Percentiles rank a stretch among this genome's conserved stretches.
These are phyloP conservation scores for Termitomyces sp. DNA, from an alignment of 768 basidiomycete species.

Conservation along the genomic window DNA sequence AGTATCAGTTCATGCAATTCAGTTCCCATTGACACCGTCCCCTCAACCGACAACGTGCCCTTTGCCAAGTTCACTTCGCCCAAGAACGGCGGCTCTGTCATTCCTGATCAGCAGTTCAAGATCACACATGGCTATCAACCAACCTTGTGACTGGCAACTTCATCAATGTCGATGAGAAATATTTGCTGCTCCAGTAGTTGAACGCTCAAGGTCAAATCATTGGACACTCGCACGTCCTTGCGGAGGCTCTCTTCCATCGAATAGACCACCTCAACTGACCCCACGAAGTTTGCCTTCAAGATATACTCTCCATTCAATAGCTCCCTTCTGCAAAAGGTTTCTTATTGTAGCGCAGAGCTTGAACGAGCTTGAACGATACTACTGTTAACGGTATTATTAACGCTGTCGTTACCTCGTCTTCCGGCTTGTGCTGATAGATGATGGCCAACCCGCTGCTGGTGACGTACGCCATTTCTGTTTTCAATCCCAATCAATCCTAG, in stretches of 20 bases:
- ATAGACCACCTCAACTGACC: slow-evolving; percentile 38
- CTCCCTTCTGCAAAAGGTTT: neutral
- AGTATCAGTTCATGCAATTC: slow-evolving; percentile 58
- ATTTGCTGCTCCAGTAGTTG: slow-evolving; percentile 49
- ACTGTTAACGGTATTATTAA: slow-evolving; percentile 44
- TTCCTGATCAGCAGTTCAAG: slow-evolving; percentile 38
- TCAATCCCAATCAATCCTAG: too few relatives aligned
- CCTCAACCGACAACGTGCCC: slow-evolving; percentile 36
- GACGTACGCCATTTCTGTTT: slow-evolving; percentile 6
- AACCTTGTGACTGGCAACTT: slow-evolving; percentile 43
- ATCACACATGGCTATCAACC: slow-evolving; percentile 37
- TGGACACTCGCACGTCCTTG: slow-evolving; percentile 50
- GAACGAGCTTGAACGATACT: slow-evolving; percentile 38
- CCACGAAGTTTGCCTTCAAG: slow-evolving; percentile 45
- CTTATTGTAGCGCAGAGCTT: slow-evolving; percentile 38
- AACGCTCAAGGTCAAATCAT: slow-evolving; percentile 39
- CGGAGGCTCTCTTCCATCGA: slow-evolving; percentile 36
- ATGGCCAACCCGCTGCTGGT: slow-evolving; percentile 10
- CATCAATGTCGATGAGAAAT: slow-evolving; percentile 41
- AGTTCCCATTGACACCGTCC: slow-evolving; percentile 47
- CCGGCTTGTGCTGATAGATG: slow-evolving; percentile 51
- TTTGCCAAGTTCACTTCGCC: slow-evolving; percentile 39
- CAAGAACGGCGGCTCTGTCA: slow-evolving; percentile 34
- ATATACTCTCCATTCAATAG: slow-evolving; percentile 6
- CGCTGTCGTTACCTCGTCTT: slow-evolving; percentile 46